Evolutionary conservation across 805 yeast species (phyloP).

Genomic region (Starmerella sp.): DNA sequence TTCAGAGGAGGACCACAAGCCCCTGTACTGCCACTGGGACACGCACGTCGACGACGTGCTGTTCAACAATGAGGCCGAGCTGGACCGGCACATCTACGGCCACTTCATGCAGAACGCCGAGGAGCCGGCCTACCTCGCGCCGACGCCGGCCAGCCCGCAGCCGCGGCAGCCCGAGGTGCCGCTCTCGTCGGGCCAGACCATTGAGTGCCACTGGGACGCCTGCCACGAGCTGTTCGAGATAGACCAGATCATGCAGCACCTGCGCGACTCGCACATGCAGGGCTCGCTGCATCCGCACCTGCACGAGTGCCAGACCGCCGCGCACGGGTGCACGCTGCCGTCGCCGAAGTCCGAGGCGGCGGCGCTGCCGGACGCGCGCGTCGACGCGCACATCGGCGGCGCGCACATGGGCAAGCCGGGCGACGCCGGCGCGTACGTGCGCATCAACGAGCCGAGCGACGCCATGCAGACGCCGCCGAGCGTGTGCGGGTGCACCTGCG

Average conservation of each 20-base stretch:
- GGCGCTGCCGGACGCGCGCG: not conserved
- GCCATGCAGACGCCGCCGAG: too few species aligned
- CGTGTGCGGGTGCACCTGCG: not conserved
- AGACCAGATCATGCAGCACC: slow-evolving; percentile 24
- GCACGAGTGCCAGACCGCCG: slow-evolving; percentile 6
- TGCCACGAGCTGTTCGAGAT: slow-evolving; percentile 28
- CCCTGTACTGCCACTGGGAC: slow-evolving; percentile 30
- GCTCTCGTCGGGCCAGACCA: slow-evolving; percentile 4
- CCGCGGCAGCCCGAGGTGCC: slow-evolving; percentile 1
- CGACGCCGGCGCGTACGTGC: not conserved
- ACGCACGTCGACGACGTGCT: slow-evolving; percentile 26
- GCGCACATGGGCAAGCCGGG: not conserved
- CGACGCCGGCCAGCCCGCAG: slow-evolving; percentile 1
- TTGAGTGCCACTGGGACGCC: slow-evolving; percentile 33
- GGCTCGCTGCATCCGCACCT: slow-evolving; percentile 25
- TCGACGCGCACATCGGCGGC: not conserved
- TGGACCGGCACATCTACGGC: slow-evolving; percentile 24
- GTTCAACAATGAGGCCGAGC: slow-evolving; percentile 24
- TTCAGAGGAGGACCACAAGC: slow-evolving; percentile 5
- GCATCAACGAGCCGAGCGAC: too few species aligned
- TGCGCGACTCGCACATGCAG: slow-evolving; percentile 21
- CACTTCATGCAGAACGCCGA: slow-evolving; percentile 13
- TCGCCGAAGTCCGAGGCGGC: slow-evolving; percentile 1
- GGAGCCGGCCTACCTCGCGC: not conserved
- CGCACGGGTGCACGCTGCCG: not conserved